Evolutionary conservation across 345 rosid genomes (phyloP).

Genomic region (Salix udensis): DNA sequence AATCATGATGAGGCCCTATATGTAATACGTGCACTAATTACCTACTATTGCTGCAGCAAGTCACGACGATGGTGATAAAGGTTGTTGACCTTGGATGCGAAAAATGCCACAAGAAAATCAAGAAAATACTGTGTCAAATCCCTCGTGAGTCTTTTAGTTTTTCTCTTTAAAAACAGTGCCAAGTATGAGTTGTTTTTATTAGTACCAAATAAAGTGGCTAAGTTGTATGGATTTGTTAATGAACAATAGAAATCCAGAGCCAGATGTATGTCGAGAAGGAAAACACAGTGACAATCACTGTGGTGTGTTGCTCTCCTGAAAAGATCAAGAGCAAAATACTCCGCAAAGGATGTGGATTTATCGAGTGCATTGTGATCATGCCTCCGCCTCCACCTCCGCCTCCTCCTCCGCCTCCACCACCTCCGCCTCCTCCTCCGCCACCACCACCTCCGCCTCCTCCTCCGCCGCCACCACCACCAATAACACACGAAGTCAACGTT

Average conservation of each 20-base stretch:
- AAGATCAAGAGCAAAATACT: slow-evolving; percentile 52
- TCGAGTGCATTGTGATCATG: slow-evolving; percentile 50
- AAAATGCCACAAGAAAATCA: slow-evolving; percentile 54
- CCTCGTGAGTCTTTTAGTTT: slow-evolving; percentile 52
- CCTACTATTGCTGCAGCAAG: slow-evolving; percentile 40
- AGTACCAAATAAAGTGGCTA: slow-evolving; percentile 13
- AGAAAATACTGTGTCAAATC: slow-evolving; percentile 38
- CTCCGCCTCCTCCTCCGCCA: too few relatives aligned
- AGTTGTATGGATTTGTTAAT: slow-evolving; percentile 11
- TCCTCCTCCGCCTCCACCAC: too few relatives aligned
- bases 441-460: too few relatives aligned
- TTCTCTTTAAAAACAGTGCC: too few relatives aligned
- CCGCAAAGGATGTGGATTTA: slow-evolving; percentile 48
- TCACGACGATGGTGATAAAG: slow-evolving; percentile 57
- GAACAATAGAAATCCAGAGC: slow-evolving; percentile 45
- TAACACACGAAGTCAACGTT: too few relatives aligned
- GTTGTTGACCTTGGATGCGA: slow-evolving; percentile 66
- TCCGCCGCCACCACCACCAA: too few relatives aligned
- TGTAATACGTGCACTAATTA: neutral
- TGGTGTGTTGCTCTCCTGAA: slow-evolving; percentile 76
- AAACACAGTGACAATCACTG: slow-evolving; percentile 56
- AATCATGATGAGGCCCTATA: too few relatives aligned
- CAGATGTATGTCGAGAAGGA: slow-evolving; percentile 58
- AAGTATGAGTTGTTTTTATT: slow-evolving; percentile 29
- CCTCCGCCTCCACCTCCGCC: too few relatives aligned